Percentiles rank a stretch among this genome's conserved stretches.
Conservation (phyloP, 2,329 filamentous ascomycete species). For the Simplicillium sp. region DNA sequence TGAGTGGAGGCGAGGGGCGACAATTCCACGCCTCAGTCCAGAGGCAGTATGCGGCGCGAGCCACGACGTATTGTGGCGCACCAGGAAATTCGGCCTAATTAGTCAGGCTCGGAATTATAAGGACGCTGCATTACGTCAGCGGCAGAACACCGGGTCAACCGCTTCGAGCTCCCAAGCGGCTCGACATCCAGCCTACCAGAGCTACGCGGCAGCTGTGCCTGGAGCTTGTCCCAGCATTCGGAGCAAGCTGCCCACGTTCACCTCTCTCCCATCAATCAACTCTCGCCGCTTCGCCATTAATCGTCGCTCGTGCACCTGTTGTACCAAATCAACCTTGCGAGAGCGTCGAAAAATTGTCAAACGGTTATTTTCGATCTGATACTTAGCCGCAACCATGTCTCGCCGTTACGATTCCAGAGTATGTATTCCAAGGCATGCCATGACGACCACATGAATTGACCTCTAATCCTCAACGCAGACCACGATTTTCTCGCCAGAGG, state of each 20-base stretch:
- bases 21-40: too few species aligned
- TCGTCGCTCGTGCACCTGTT: too few species aligned
- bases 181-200: too few species aligned
- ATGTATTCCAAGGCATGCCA: conserved; percentile 28
- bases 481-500: conserved; percentile 99
- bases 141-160: too few species aligned
- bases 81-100: too few species aligned
- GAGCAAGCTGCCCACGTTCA: too few species aligned
- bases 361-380: background rate
- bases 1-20: background rate
- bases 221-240: background rate
- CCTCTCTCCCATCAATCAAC: background rate
- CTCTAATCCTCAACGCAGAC: conserved; percentile 48
- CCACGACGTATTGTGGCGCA: too few species aligned
- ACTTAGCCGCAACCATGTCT: conserved; percentile 56
- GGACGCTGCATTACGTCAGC: too few species aligned
- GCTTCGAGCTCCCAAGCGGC: too few species aligned
- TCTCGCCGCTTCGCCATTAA: conserved; percentile 3
- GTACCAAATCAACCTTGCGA: background rate
- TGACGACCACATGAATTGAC: conserved; percentile 5
- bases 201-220: background rate
- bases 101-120: too few species aligned
- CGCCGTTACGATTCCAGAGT: conserved; percentile 96
- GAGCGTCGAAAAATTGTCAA: background rate
- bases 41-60: too few species aligned